Evolutionary conservation across 306 rosid species (phyloP), one percentile per base, ranked within the genome.

Genomic region (Casuarina cunninghamiana): DNA sequence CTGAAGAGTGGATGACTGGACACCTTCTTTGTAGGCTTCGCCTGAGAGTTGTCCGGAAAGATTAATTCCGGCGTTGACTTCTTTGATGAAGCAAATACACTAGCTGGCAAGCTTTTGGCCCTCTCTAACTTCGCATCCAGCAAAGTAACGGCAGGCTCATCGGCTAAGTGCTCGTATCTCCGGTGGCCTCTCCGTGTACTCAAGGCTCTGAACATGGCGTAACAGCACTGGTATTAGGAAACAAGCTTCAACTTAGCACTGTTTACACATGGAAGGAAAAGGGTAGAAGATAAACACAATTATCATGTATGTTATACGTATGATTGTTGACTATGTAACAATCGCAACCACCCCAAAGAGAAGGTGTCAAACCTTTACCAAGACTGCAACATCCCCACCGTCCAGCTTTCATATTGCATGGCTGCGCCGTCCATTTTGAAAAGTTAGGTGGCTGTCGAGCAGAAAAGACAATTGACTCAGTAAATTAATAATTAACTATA

Each of bases 191-290:
- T 75, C 51, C 87, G 53, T 35, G 86, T 70, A 68, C 86, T 88
- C 1, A 50, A 26, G 60, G 95, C 88, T 77, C 81, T 88, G 75
- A 87, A 83, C 91, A 90, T 90, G 73, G 67, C 37, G 82, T 39
- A n/a, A 57, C 67, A 26, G 53, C 6, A 21, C 45, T 55, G 49
- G 48, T 17, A 13, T 35, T 6, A 68, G 16, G 16, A 10, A 43
- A 43, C 9, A 44, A 75, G 79, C 44, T 45, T 44, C 63, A 48
- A 49, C 55, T 43, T 35, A 58, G 72, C 5, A 37, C 42, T 53
- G 49, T 12, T 5, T 12, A 6, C 45, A 63, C 35, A 17, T 71
- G 84, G 73, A 78, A 75, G 50, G 21, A 78, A 75, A 69, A 75
- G 73, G 77, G 57, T 82, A 19, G 83, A 76, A 63, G 83, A 51